Conservation (phyloP, 352 stramenopile genomes). For the Pythium chondricola region DNA sequence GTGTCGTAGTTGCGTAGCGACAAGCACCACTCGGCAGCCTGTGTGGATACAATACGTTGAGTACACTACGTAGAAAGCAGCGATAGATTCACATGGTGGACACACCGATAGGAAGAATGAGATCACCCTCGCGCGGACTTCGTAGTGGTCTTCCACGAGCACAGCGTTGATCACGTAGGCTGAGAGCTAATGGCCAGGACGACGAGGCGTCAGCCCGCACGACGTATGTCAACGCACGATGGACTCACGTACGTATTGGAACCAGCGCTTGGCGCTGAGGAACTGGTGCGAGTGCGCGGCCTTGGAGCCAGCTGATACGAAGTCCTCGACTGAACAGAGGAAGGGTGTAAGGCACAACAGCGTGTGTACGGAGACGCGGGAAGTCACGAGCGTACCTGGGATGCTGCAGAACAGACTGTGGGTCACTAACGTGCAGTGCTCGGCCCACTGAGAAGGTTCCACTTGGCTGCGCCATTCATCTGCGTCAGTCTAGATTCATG, state of each 20-base stretch:
- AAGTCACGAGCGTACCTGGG: slow-evolving; percentile 31
- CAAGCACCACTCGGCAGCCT: slow-evolving; percentile 68
- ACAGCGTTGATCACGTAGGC: slow-evolving; percentile 81
- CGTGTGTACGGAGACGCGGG: neutral
- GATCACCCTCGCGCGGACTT: slow-evolving; percentile 67
- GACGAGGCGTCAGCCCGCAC: no score
- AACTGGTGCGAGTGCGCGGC: slow-evolving; percentile 51
- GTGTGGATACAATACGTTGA: neutral
- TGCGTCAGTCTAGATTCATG: neutral
- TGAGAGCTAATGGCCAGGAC: no score
- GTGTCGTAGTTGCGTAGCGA: slow-evolving; percentile 80
- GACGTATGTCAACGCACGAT: no score
- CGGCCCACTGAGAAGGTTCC: slow-evolving; percentile 51
- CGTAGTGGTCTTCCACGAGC: slow-evolving; percentile 54
- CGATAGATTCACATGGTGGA: no score
- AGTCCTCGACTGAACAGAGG: slow-evolving; percentile 53
- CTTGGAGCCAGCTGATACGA: slow-evolving; percentile 50
- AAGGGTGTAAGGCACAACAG: neutral
- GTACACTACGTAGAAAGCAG: no score
- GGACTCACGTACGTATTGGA: slow-evolving; percentile 81
- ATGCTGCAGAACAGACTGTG: slow-evolving; percentile 79
- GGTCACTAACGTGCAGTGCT: slow-evolving; percentile 74
- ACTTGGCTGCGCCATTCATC: slow-evolving; percentile 30
- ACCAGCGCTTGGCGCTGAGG: slow-evolving; percentile 65
- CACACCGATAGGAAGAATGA: slow-evolving; percentile 71